Conservation (phyloP, 2,329 filamentous ascomycete species). For the Arthrobotrys sphaeroides region DNA sequence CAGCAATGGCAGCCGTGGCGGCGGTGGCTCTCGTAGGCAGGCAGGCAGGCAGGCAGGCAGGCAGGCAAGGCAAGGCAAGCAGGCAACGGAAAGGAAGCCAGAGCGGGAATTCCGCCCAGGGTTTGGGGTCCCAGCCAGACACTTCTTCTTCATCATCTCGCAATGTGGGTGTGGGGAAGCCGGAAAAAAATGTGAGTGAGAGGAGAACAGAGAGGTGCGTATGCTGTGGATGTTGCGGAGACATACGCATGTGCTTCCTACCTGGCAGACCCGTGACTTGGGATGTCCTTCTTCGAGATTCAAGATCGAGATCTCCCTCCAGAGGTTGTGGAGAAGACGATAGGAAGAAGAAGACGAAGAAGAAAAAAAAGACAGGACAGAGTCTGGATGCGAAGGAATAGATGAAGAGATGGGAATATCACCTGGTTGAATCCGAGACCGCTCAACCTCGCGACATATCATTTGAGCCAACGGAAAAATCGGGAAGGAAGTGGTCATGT, state of each 20-base stretch:
- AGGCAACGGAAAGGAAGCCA: slow-evolving; percentile 15
- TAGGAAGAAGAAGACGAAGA: neutral
- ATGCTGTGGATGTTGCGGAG: too few relatives aligned
- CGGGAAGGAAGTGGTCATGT: slow-evolving; percentile 34
- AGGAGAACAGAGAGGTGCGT: too few relatives aligned
- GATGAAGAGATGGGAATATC: neutral
- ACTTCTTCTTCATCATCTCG: neutral
- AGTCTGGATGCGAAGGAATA: neutral
- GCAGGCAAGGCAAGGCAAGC: neutral
- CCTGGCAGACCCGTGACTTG: too few relatives aligned
- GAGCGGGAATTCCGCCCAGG: slow-evolving; percentile 45
- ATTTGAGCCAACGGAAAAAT: slow-evolving; percentile 50
- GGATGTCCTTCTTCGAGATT: too few relatives aligned
- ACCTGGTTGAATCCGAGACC: slow-evolving; percentile 17
- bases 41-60: neutral
- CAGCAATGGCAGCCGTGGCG: too few relatives aligned
- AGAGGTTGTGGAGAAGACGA: neutral
- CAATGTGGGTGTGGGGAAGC: slow-evolving; percentile 18
- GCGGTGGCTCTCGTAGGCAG: too few relatives aligned
- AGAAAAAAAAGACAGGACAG: neutral
- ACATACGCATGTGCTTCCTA: too few relatives aligned
- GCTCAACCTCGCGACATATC: slow-evolving; percentile 22
- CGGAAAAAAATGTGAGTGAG: neutral
- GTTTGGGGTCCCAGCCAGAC: slow-evolving; percentile 35
- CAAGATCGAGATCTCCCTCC: neutral